Evolutionary conservation across 768 basidiomycete genomes (phyloP), one percentile per base, ranked within the genome.

Genomic region (Kondoa subrosea): DNA sequence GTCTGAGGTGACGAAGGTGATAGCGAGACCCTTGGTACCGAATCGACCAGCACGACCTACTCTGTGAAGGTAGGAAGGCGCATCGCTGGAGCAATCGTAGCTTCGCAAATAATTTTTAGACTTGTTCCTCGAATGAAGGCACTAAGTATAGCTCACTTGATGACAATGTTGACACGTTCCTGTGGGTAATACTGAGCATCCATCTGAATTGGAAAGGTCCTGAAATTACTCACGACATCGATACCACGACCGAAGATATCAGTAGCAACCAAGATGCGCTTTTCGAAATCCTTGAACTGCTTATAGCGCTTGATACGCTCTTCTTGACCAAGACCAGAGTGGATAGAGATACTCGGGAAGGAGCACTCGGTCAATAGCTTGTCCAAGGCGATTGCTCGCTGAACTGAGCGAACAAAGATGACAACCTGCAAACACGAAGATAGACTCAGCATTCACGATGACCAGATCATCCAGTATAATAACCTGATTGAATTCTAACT

Each of bases 241-340:
- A 99, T 99, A 72, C 93, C 95, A 77, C 95, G 89, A 69, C 95
- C 95, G 70, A 99, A 99, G 72, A 99, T 97, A 77, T 99, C 95
- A 25, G 95, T 99, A 25, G 92, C 93, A 56, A 99, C 95, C 25
- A 99, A 83, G 72, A 99, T 96, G 72, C 95, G 91, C 80, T 96
- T 99, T 81, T 99, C 95, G 73, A 99, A 99, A 21, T 89, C 89
- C 80, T 99, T 99, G 83, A 99, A 99, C 40, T 92, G 90, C 30
- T 89, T 88, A 80, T 97, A 99, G 17, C 93, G 88, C 67, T 83
- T 83, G 77, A 99, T 97, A 68, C 95, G 88, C 79, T 99, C 95
- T 74, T 93, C 91, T 77, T 99, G 95, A 56, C 85, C 83, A 31
- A 99, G 81, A 56, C 87, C 90, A 56, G 93, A 96, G 77, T 97